These are phyloP conservation scores for Bisporella sp. DNA, from an alignment of 2,329 filamentous ascomycete genomes.

Conservation along the genomic window DNA sequence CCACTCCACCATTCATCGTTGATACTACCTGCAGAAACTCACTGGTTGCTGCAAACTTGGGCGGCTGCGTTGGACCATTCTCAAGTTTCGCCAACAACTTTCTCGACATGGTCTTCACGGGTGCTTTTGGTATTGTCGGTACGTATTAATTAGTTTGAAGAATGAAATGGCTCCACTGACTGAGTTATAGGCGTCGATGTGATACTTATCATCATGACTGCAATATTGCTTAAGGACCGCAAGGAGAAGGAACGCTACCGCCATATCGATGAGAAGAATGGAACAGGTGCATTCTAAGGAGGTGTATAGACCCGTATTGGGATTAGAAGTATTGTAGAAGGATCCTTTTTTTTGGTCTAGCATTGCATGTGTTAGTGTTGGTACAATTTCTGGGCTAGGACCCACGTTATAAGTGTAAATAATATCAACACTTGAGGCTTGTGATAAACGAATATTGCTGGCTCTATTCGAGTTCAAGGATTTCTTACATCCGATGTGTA, in stretches of 20 bases:
- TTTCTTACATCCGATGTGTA: no score
- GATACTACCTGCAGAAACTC: slow-evolving; percentile 63
- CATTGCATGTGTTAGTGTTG: no score
- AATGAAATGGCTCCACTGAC: background rate
- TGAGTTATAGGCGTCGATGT: slow-evolving; percentile 29
- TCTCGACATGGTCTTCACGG: slow-evolving; percentile 71
- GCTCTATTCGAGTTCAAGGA: no score
- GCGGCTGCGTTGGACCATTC: slow-evolving; percentile 63
- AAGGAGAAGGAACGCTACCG: slow-evolving; percentile 74
- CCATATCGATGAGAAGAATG: slow-evolving; percentile 74
- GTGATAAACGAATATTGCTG: no score
- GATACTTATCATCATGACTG: slow-evolving; percentile 57
- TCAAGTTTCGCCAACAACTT: slow-evolving; percentile 63
- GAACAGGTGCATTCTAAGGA: slow-evolving; percentile 42
- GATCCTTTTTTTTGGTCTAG: no score
- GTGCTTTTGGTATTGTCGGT: slow-evolving; percentile 71
- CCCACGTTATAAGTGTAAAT: no score
- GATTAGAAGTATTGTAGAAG: no score
- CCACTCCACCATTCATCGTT: slow-evolving; percentile 63
- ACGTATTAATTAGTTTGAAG: slow-evolving; percentile 1
- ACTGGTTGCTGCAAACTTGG: slow-evolving; percentile 60
- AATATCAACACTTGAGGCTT: no score
- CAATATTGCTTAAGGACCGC: slow-evolving; percentile 73
- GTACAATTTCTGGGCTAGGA: no score
- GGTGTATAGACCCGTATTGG: no score